Conservation (phyloP, 2,329 filamentous ascomycete species). For the Colletotrichum chrysophilum region DNA sequence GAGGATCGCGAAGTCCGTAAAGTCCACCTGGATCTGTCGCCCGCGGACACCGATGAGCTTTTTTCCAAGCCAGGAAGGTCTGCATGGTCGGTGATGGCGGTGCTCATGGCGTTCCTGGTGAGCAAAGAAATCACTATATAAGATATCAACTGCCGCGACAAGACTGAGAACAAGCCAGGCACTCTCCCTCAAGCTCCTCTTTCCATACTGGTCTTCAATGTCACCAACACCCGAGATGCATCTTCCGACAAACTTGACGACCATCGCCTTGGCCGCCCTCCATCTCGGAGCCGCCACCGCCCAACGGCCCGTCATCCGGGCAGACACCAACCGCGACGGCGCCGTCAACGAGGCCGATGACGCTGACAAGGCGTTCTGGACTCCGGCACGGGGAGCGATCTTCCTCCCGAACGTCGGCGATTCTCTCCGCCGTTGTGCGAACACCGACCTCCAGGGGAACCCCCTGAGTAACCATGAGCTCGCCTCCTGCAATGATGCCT, state of each 20-base stretch:
- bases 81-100: not conserved
- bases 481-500: slow-evolving; percentile 39
- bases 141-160: not conserved
- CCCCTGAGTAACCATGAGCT: slow-evolving; percentile 29
- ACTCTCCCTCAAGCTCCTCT: not conserved
- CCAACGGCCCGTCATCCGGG: slow-evolving; percentile 26
- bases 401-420: slow-evolving; percentile 43
- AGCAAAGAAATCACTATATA: not conserved
- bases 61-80: not conserved
- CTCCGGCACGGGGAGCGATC: slow-evolving; percentile 30
- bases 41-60: not conserved
- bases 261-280: not conserved
- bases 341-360: slow-evolving; percentile 31
- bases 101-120: not conserved
- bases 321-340: slow-evolving; percentile 44
- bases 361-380: slow-evolving; percentile 29
- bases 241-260: not conserved
- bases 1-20: not conserved
- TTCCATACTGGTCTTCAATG: not conserved
- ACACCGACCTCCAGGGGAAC: slow-evolving; percentile 7
- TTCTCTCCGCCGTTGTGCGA: slow-evolving; percentile 33
- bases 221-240: not conserved
- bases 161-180: not conserved
- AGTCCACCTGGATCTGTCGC: not conserved
- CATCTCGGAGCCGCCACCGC: not conserved